These are phyloP conservation scores for Nasturtium officinale DNA, from an alignment of 345 rosid species.

Conservation along the genomic window DNA sequence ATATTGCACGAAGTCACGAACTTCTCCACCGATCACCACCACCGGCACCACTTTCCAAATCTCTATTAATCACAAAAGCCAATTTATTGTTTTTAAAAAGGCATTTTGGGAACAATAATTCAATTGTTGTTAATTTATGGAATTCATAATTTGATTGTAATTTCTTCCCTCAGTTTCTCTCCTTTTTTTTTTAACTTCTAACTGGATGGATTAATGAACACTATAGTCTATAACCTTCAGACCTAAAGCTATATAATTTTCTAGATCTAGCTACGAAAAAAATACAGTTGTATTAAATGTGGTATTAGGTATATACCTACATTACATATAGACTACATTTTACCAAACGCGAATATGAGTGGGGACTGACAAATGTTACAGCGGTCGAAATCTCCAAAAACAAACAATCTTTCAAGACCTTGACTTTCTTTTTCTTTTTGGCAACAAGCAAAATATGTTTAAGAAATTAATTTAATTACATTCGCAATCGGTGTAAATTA, in stretches of 20 bases:
- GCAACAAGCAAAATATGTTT: background rate
- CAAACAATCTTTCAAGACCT: background rate
- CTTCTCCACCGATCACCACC: slow-evolving; percentile 30
- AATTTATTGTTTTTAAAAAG: background rate
- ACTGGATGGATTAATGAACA: background rate
- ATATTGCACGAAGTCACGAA: slow-evolving; percentile 19
- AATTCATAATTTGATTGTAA: background rate
- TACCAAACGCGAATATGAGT: background rate
- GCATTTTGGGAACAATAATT: background rate
- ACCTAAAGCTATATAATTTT: background rate
- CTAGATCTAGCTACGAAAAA: background rate
- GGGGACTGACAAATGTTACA: background rate
- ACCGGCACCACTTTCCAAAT: slow-evolving; percentile 32
- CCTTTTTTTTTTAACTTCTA: background rate
- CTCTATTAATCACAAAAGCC: background rate
- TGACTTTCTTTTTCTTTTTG: background rate
- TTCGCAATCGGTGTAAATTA: too few species aligned
- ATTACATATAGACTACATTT: background rate
- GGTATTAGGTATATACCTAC: too few species aligned
- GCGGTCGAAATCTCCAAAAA: background rate
- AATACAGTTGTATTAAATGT: background rate
- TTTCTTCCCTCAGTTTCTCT: too few species aligned
- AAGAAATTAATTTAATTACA: too few species aligned
- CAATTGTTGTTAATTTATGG: background rate
- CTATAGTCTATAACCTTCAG: background rate